Percentiles rank a stretch among this genome's conserved stretches.
Evolutionary conservation across 148 eudicot species (phyloP).

Genomic region (Agrostemma githago): DNA sequence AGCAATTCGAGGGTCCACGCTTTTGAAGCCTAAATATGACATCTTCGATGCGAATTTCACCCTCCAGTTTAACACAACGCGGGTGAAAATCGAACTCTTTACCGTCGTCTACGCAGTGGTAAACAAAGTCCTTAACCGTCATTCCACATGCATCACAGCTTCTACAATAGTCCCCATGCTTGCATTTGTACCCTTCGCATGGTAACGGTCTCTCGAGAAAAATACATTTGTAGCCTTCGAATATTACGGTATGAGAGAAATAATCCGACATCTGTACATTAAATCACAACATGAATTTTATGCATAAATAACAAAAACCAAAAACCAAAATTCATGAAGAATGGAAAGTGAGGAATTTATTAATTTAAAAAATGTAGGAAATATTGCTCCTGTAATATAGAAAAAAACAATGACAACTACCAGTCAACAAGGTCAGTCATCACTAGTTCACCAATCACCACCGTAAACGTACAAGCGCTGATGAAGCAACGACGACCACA

Average conservation of each 20-base stretch:
- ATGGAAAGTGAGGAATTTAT: too few species aligned
- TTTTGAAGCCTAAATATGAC: constrained; percentile 18
- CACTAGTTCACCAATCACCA: too few species aligned
- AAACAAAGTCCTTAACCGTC: constrained; percentile 15
- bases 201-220: not conserved
- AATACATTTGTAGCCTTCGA: not conserved
- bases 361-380: too few species aligned
- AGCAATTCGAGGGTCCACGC: constrained; percentile 12
- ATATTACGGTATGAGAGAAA: not conserved
- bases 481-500: too few species aligned
- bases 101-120: constrained; percentile 8
- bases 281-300: not conserved
- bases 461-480: too few species aligned
- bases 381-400: too few species aligned
- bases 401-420: too few species aligned
- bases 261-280: constrained; percentile 1
- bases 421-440: too few species aligned
- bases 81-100: constrained; percentile 20
- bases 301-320: too few species aligned
- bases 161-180: constrained; percentile 1
- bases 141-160: constrained; percentile 20
- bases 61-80: constrained; percentile 13
- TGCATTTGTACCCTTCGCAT: constrained; percentile 9
- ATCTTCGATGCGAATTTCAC: not conserved
- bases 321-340: too few species aligned